Evolutionary conservation across 495 filamentous ascomycete species (phyloP).

Genomic region (Schizothecium vesticola): DNA sequence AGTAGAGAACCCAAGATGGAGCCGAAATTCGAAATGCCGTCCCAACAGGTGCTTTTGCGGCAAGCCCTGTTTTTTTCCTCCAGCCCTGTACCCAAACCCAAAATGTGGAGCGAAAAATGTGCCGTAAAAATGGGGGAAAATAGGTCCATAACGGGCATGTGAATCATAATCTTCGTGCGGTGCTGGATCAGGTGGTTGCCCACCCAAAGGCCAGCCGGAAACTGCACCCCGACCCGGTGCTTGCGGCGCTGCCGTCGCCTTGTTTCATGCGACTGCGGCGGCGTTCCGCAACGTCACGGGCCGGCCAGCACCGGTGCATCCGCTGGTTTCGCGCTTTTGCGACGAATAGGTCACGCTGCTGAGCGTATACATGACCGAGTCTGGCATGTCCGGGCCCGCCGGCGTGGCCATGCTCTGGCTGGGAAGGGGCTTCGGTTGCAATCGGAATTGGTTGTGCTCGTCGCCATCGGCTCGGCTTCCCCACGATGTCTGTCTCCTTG

Average conservation of each 20-base stretch:
- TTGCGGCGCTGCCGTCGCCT: background rate
- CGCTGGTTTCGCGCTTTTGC: slow-evolving; percentile 15
- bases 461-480: slow-evolving; percentile 64
- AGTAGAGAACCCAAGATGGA: background rate
- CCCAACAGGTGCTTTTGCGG: background rate
- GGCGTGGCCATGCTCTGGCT: slow-evolving; percentile 46
- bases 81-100: slow-evolving; percentile 8
- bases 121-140: slow-evolving; percentile 3
- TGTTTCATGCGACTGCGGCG: background rate
- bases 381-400: slow-evolving; percentile 25
- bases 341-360: slow-evolving; percentile 8
- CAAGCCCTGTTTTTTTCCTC: slow-evolving; percentile 24
- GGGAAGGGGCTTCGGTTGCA: slow-evolving; percentile 45
- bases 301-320: slow-evolving; percentile 4
- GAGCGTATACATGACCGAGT: slow-evolving; percentile 10
- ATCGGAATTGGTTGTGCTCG: slow-evolving; percentile 52
- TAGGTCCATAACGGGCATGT: slow-evolving; percentile 18
- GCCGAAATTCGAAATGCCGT: slow-evolving; percentile 10
- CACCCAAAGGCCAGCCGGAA: background rate
- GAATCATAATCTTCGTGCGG: slow-evolving; percentile 20
- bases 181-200: background rate
- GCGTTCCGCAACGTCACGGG: slow-evolving; percentile 5
- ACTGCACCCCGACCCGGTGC: background rate
- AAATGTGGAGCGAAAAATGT: slow-evolving; percentile 12
- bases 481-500: slow-evolving; percentile 55